These are phyloP conservation scores for Oryza brachyantha DNA, from an alignment of 176 grass and related monocot genomes.

Conservation along the genomic window DNA sequence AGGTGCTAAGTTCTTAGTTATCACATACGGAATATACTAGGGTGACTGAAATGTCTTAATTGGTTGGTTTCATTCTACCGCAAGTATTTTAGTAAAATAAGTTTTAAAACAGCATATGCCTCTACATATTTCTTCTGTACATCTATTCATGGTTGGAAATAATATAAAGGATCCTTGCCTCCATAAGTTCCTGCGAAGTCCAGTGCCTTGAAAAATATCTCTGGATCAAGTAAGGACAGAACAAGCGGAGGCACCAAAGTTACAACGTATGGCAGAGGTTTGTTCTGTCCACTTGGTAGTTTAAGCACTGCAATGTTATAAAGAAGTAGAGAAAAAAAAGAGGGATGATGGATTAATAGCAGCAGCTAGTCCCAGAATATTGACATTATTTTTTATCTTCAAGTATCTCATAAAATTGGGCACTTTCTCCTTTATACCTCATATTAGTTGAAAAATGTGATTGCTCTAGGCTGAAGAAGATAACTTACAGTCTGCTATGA, in stretches of 20 bases:
- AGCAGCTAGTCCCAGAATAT: background rate
- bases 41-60: background rate
- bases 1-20: background rate
- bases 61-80: background rate
- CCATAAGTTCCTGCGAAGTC: conserved; percentile 99
- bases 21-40: background rate
- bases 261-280: conserved; percentile 62
- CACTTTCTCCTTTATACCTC: background rate
- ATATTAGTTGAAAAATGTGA: conserved; percentile 10
- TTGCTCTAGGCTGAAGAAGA: conserved; percentile 4
- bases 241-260: conserved; percentile 81
- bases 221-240: conserved; percentile 78
- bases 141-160: background rate
- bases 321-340: background rate
- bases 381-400: background rate
- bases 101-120: background rate
- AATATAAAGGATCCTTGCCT: conserved; percentile 48
- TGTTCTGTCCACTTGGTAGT: conserved; percentile 79
- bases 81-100: background rate
- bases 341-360: background rate
- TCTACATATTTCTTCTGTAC: background rate
- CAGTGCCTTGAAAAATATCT: conserved; percentile 97
- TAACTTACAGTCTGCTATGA: conserved; percentile 89
- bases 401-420: background rate
- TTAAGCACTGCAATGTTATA: conserved; percentile 75